These are phyloP conservation scores for Camellia sinensis DNA, from an alignment of 148 eudicot species.

Conservation along the genomic window DNA sequence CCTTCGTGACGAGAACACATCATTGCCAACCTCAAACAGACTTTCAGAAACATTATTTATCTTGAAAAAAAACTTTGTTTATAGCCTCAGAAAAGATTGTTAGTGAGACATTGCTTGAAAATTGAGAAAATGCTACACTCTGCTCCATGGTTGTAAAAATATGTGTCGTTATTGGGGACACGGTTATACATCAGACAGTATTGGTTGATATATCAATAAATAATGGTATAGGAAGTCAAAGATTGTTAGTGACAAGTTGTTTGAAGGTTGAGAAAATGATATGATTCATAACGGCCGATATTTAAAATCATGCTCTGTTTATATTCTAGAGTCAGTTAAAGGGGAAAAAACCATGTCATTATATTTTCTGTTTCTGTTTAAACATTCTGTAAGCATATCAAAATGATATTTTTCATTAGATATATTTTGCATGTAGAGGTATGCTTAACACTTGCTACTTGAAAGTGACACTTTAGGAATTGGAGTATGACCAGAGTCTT, in stretches of 20 bases:
- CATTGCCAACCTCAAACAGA: not conserved
- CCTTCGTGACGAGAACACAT: not conserved
- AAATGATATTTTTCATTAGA: not conserved
- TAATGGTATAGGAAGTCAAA: too few relatives aligned
- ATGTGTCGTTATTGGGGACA: too few relatives aligned
- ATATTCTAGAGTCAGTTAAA: not conserved
- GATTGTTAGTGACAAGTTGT: too few relatives aligned
- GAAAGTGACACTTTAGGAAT: not conserved
- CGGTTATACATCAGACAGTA: too few relatives aligned
- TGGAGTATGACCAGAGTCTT: not conserved
- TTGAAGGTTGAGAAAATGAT: not conserved
- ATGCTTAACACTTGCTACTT: not conserved
- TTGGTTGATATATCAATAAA: too few relatives aligned
- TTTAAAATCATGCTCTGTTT: not conserved
- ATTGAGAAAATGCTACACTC: not conserved
- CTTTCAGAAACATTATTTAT: not conserved
- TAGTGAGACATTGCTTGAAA: too few relatives aligned
- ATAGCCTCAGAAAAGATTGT: too few relatives aligned
- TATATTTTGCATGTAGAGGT: not conserved
- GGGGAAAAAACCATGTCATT: not conserved
- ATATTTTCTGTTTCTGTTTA: not conserved
- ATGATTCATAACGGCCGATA: too few relatives aligned
- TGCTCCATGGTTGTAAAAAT: not conserved
- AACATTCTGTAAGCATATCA: not conserved
- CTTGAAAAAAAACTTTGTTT: not conserved